phyloP scores from a whole-genome alignment of 2,329 filamentous ascomycete species.

The Colletotrichum brevisporum region DNA sequence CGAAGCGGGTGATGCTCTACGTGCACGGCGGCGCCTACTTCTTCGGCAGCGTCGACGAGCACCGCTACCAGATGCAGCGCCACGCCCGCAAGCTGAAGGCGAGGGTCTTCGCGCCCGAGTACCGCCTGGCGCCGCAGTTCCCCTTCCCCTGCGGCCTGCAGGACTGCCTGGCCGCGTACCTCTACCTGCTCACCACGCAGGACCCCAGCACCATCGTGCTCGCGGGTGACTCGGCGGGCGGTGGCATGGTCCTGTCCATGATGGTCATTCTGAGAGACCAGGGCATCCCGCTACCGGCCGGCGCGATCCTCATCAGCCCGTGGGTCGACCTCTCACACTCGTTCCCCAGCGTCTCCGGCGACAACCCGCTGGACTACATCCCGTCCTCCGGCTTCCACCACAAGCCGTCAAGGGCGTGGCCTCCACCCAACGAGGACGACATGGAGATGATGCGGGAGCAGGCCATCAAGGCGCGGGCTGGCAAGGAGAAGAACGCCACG shows the following conservation, averaged over 20 bases:
- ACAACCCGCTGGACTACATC: slow-evolving; percentile 87
- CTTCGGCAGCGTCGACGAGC: slow-evolving; percentile 95
- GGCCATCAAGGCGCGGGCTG: slow-evolving; percentile 56
- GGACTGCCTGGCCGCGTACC: slow-evolving; percentile 90
- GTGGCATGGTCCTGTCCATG: slow-evolving; percentile 87
- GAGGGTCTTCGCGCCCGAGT: slow-evolving; percentile 87
- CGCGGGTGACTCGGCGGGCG: slow-evolving; percentile 94
- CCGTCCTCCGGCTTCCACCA: slow-evolving; percentile 91
- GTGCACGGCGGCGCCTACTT: slow-evolving; percentile 95
- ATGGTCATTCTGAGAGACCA: slow-evolving; percentile 87
- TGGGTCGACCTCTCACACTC: slow-evolving; percentile 98
- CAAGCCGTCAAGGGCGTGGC: slow-evolving; percentile 91
- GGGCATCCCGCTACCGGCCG: slow-evolving; percentile 86
- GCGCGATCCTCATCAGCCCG: slow-evolving; percentile 90
- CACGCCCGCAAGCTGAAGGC: slow-evolving; percentile 96
- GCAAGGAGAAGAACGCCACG: slow-evolving; percentile 43
- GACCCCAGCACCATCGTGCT: slow-evolving; percentile 87
- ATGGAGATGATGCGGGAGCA: slow-evolving; percentile 67
- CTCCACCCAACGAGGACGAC: slow-evolving; percentile 87
- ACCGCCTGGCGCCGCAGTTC: slow-evolving; percentile 92
- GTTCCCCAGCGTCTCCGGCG: slow-evolving; percentile 87
- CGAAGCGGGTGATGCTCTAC: slow-evolving; percentile 89
- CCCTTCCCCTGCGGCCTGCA: slow-evolving; percentile 95
- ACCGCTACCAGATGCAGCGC: slow-evolving; percentile 97
- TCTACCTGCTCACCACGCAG: slow-evolving; percentile 83